Conservation (phyloP, 2,329 filamentous ascomycete genomes). For the Colletotrichum sp. region DNA sequence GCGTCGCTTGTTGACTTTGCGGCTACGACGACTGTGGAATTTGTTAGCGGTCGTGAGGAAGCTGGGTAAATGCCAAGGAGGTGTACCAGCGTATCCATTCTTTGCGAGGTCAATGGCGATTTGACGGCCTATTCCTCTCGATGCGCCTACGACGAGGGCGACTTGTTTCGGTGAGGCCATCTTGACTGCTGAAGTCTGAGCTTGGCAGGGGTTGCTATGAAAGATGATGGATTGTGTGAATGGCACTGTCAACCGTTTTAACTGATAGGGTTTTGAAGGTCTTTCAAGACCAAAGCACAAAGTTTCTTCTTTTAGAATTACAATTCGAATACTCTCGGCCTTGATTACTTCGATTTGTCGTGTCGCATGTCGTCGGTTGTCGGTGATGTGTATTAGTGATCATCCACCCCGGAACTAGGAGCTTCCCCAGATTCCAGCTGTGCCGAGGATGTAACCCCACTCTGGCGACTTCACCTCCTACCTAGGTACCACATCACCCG, state of each 20-base stretch:
- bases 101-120: constrained; percentile 78
- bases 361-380: neutral
- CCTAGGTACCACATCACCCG: neutral
- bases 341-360: neutral
- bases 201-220: neutral
- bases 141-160: constrained; percentile 77
- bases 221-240: neutral
- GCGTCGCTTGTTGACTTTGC: constrained; percentile 77
- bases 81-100: constrained; percentile 71
- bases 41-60: neutral
- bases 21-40: constrained; percentile 69
- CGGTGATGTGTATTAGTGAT: constrained; percentile 14
- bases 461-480: neutral
- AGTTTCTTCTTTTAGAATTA: neutral
- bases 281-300: neutral
- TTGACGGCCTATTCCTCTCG: constrained; percentile 81
- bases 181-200: neutral
- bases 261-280: neutral
- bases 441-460: constrained; percentile 18
- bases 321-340: accelerated
- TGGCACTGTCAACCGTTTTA: neutral
- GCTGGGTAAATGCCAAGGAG: neutral
- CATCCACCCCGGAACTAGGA: neutral
- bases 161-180: constrained; percentile 42
- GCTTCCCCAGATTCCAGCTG: constrained; percentile 4